These are phyloP conservation scores for Neurospora sp. DNA, from an alignment of 495 filamentous ascomycete genomes.

Conservation along the genomic window DNA sequence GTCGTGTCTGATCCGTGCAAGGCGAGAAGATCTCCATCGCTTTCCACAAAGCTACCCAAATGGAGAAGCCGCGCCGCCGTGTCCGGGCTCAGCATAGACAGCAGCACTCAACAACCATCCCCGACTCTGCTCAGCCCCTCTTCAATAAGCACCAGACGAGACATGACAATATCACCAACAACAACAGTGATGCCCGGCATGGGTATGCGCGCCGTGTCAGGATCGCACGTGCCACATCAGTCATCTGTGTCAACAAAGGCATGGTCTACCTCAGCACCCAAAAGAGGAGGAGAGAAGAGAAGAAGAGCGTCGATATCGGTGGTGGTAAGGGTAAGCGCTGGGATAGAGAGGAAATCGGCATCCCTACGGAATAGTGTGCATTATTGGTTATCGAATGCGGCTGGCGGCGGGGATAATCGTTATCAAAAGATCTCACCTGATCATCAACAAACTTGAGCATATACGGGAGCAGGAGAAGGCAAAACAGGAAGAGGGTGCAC, in stretches of 20 bases:
- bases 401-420: not conserved
- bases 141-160: not conserved
- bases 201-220: not conserved
- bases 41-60: not conserved
- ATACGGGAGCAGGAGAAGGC: not conserved
- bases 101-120: not conserved
- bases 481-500: not conserved
- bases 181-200: not conserved
- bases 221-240: not conserved
- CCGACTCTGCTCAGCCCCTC: not conserved
- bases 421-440: not conserved
- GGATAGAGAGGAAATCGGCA: not conserved
- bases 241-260: not conserved
- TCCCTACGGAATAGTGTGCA: not conserved
- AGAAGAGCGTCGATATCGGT: not conserved
- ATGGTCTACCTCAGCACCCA: not conserved
- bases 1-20: not conserved
- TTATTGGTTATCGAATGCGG: not conserved
- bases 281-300: not conserved
- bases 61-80: not conserved
- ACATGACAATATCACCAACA: not conserved
- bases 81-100: not conserved
- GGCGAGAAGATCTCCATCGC: not conserved
- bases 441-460: not conserved
- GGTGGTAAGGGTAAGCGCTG: not conserved